Evolutionary conservation across 306 rosid genomes (phyloP).

Genomic region (Senna tora): DNA sequence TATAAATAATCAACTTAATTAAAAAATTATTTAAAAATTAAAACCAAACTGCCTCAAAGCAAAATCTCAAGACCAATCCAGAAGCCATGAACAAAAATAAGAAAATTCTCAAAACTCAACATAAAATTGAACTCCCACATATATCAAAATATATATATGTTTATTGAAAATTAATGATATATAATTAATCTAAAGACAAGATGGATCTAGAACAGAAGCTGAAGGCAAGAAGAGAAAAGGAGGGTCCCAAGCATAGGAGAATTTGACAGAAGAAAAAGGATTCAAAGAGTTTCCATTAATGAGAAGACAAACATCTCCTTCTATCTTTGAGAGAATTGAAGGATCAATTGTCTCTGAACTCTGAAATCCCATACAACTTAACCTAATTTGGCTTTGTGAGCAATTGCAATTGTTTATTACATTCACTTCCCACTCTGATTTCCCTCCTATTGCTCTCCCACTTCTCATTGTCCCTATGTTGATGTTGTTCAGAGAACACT

Average conservation of each 20-base stretch:
- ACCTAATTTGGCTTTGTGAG: slow-evolving; percentile 37
- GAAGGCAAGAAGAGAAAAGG: slow-evolving; percentile 50
- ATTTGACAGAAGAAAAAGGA: slow-evolving; percentile 31
- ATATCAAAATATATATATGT: too few relatives aligned
- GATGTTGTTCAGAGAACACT: slow-evolving; percentile 51
- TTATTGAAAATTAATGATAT: too few relatives aligned
- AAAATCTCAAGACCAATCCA: too few relatives aligned
- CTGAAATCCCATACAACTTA: slow-evolving; percentile 53
- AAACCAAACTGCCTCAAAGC: too few relatives aligned
- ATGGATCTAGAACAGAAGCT: slow-evolving; percentile 29
- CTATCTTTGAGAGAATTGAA: slow-evolving; percentile 24
- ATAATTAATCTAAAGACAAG: too few relatives aligned
- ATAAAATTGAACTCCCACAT: too few relatives aligned
- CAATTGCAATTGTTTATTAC: slow-evolving; percentile 60
- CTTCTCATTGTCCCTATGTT: slow-evolving; percentile 52
- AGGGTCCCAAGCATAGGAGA: slow-evolving; percentile 70
- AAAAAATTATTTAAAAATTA: too few relatives aligned
- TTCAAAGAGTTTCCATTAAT: slow-evolving; percentile 41
- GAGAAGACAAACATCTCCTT: slow-evolving; percentile 49
- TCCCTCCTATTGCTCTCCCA: slow-evolving; percentile 45
- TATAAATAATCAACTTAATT: too few relatives aligned
- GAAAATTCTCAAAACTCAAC: background rate
- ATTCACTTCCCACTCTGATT: slow-evolving; percentile 64
- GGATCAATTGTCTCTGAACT: slow-evolving; percentile 41
- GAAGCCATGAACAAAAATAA: too few relatives aligned